Conservation (phyloP, 495 filamentous ascomycete species). For the Lichenothelia convexa region DNA sequence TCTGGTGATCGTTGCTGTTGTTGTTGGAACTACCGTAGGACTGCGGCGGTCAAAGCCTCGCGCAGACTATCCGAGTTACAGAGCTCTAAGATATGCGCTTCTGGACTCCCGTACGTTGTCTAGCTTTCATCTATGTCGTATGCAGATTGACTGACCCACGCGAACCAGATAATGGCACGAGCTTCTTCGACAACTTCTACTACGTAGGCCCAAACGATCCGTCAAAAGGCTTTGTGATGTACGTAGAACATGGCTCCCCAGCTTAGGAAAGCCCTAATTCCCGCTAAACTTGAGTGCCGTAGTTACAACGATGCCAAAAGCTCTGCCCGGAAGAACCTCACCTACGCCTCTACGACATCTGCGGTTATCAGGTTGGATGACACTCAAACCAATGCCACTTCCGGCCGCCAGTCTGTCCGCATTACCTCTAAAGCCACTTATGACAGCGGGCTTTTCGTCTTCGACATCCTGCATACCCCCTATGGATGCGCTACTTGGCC, state of each 20-base stretch:
- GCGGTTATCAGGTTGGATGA: slow-evolving; percentile 36
- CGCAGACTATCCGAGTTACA: slow-evolving; percentile 37
- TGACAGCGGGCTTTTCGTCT: slow-evolving; percentile 33
- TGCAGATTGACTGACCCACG: neutral
- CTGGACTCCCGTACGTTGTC: slow-evolving; percentile 26
- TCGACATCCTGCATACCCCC: slow-evolving; percentile 33
- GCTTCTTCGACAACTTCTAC: slow-evolving; percentile 34
- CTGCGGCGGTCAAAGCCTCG: no score
- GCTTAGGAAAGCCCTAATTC: neutral
- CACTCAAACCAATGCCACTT: slow-evolving; percentile 22
- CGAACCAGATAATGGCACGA: slow-evolving; percentile 22
- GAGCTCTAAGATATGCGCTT: slow-evolving; percentile 29
- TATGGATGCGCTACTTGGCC: slow-evolving; percentile 38
- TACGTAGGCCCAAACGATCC: slow-evolving; percentile 36
- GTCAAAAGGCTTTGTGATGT: slow-evolving; percentile 33
- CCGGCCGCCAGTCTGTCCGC: slow-evolving; percentile 36
- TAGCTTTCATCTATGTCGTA: neutral
- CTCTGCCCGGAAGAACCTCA: slow-evolving; percentile 27
- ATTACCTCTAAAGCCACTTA: slow-evolving; percentile 32
- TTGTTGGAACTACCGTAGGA: slow-evolving; percentile 36
- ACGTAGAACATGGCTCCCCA: slow-evolving; percentile 7
- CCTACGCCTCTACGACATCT: slow-evolving; percentile 26
- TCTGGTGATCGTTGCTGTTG: slow-evolving; percentile 29
- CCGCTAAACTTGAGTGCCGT: neutral
- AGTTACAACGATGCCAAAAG: slow-evolving; percentile 18